phyloP scores from a whole-genome alignment of 441 rosid genomes.

The Biscutella laevigata region DNA sequence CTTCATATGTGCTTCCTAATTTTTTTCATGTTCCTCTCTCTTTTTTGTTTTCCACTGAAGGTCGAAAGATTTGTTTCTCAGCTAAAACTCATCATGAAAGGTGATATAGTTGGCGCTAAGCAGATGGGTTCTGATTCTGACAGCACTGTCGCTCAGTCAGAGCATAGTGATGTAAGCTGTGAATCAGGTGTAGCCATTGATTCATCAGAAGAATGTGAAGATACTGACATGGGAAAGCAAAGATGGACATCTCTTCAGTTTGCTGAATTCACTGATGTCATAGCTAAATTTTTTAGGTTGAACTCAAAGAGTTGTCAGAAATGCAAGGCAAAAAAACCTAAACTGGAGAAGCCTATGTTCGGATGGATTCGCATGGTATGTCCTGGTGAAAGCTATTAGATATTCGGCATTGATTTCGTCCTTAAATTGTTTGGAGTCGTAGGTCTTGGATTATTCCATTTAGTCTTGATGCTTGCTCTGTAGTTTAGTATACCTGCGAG shows the following conservation, averaged over 20 bases:
- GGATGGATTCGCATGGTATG: conserved; percentile 88
- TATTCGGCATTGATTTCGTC: too few relatives aligned
- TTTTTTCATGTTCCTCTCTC: conserved; percentile 6
- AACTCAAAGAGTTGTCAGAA: conserved; percentile 37
- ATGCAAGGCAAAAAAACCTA: conserved; percentile 40
- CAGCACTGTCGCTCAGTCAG: not conserved
- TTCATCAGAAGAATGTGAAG: conserved; percentile 26
- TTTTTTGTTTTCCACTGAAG: conserved; percentile 31
- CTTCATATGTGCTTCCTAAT: not conserved
- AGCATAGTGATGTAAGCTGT: conserved; percentile 4
- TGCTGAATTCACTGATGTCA: conserved; percentile 50
- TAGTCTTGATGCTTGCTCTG: not conserved
- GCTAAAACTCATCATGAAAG: conserved; percentile 70
- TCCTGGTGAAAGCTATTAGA: conserved; percentile 12
- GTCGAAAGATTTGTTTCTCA: conserved; percentile 51
- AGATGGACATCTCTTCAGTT: conserved; percentile 93
- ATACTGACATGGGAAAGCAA: conserved; percentile 25
- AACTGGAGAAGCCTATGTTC: conserved; percentile 56
- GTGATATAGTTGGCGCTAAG: conserved; percentile 71
- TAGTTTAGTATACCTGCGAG: conserved; percentile 8
- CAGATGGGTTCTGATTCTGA: conserved; percentile 30
- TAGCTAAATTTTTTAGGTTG: conserved; percentile 47
- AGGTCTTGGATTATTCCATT: not conserved
- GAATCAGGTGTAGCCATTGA: conserved; percentile 11
- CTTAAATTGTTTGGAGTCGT: not conserved